Base-by-base conservation (phyloP, 305 asterid genomes). In the Vinca major region DNA sequence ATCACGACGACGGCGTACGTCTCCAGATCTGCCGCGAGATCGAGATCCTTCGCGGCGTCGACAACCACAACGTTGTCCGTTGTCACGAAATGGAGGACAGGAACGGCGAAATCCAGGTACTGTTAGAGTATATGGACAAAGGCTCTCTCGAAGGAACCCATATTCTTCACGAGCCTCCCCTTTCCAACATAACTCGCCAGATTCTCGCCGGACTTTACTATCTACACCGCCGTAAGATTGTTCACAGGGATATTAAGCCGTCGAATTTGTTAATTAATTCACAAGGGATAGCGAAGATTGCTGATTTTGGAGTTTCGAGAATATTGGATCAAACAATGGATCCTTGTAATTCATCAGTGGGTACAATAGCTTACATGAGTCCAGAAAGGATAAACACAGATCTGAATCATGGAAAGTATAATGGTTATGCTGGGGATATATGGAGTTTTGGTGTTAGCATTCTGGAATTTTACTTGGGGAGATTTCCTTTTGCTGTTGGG, bases 381-480 rank as follows among this genome's bases (percentile, higher is more conserved):
- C 98, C 97, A 0, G 98, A 90, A 66, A 78, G 97, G 63, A 92
- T 92, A 61, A 88, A 90, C 67, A 88, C 98, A 14, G 97, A 92
- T 77, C 79, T 88, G 57, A 92, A 92, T 67, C 90, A 90, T 8
- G 98, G 97, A 10, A 72, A 74, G 66, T 92, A 92, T 67, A 92
- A 92, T 33, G 97, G 98, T 0, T 90, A 82, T 36, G 96, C 97
- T 0, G 98, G 98, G 1, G 98, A 92, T 62, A 86, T 90, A 21
- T 92, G 98, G 98, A 90, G 98, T 62, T 75, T 92, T 4, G 98
- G 98, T 0, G 89, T 90, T 39, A 90, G 97, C 82, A 84, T 90
- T 63, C 81, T 92, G 47, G 97, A 92, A 75, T 90, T 92, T 69
- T 92, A 88, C 67, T 63, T 90, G 77, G 98, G 98, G 0, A 80